Percentiles rank a stretch among this genome's conserved stretches.
These are phyloP conservation scores for Xylariaceae sp. DNA, from an alignment of 2,329 filamentous ascomycete genomes.

Conservation along the genomic window DNA sequence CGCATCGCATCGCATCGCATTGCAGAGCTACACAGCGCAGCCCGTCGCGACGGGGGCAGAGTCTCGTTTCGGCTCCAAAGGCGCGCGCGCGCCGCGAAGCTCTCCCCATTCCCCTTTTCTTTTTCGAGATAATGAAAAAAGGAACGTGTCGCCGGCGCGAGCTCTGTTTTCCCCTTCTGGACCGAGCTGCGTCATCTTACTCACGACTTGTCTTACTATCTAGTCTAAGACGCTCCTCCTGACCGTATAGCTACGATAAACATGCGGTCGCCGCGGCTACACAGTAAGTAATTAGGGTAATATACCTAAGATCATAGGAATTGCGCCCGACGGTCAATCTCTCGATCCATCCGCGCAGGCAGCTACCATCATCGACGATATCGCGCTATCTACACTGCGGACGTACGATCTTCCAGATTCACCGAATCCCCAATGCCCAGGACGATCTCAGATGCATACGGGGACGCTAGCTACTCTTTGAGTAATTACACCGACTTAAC, in stretches of 20 bases:
- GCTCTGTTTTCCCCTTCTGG: background rate
- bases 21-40: background rate
- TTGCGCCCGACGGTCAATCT: too few species aligned
- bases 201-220: background rate
- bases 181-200: background rate
- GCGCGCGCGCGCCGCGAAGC: background rate
- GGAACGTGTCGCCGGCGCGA: background rate
- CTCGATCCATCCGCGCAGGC: background rate
- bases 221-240: background rate
- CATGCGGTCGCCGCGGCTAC: constrained; percentile 19
- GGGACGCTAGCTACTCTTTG: background rate
- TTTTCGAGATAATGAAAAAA: background rate
- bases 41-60: constrained; percentile 1
- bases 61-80: too few species aligned
- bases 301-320: background rate
- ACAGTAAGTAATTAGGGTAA: background rate
- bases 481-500: constrained; percentile 1
- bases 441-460: background rate
- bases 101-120: background rate
- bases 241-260: constrained; percentile 1
- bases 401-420: background rate
- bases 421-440: background rate
- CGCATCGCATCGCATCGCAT: constrained; percentile 18
- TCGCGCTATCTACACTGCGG: too few species aligned
- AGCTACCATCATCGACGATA: background rate